These are phyloP conservation scores for Aureobasidium leucospermi DNA, from an alignment of 2,329 filamentous ascomycete genomes.

Conservation along the genomic window DNA sequence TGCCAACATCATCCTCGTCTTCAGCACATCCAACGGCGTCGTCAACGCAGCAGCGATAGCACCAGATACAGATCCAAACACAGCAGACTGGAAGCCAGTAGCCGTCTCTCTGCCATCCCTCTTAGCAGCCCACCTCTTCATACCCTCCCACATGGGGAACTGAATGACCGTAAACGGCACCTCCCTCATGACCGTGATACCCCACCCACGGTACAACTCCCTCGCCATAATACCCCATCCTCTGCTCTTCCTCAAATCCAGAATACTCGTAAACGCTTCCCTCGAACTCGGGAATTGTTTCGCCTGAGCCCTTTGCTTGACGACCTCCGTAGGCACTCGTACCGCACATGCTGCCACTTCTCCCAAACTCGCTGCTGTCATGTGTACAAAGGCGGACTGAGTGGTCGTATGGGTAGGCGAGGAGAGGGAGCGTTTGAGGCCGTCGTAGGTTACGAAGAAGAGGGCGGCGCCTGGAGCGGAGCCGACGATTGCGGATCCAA, in stretches of 20 bases:
- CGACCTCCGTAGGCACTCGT: constrained; percentile 87
- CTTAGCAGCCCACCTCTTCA: constrained; percentile 64
- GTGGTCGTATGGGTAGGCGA: not conserved
- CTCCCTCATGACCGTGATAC: constrained; percentile 88
- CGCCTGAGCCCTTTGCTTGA: constrained; percentile 95
- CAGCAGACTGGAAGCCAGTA: constrained; percentile 67
- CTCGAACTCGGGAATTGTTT: constrained; percentile 66
- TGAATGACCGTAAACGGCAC: constrained; percentile 96
- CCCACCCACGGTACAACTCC: constrained; percentile 87
- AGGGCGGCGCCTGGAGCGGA: constrained; percentile 90
- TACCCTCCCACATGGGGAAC: constrained; percentile 91
- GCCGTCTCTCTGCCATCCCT: constrained; percentile 42
- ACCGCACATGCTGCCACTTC: constrained; percentile 90
- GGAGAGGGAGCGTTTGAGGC: constrained; percentile 20
- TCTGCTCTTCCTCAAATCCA: constrained; percentile 34
- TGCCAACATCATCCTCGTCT: constrained; percentile 92
- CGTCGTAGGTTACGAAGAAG: constrained; percentile 60
- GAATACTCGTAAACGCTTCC: constrained; percentile 62
- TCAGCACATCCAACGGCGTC: constrained; percentile 90
- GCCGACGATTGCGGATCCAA: constrained; percentile 82
- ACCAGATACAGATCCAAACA: constrained; percentile 78
- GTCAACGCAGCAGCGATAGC: constrained; percentile 81
- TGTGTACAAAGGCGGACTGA: constrained; percentile 51
- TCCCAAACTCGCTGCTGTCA: constrained; percentile 76
- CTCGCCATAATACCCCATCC: constrained; percentile 56